These are phyloP conservation scores for Acanthamoeba triangularis DNA, from an alignment of 208 protist species.

Conservation along the genomic window DNA sequence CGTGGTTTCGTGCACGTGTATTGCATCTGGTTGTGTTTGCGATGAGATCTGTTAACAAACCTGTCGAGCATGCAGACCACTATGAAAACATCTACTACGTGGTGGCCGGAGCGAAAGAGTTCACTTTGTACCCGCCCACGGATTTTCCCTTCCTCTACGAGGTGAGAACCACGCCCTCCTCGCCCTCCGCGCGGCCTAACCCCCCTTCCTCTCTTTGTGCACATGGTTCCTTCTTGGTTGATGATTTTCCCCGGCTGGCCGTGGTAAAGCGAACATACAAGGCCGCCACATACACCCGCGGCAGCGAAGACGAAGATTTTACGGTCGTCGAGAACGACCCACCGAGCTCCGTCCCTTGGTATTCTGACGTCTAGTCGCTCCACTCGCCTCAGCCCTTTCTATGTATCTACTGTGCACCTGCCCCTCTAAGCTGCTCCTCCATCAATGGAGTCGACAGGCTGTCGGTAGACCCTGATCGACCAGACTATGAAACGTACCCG, in stretches of 20 bases:
- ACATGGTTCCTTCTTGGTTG: neutral
- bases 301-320: conserved; percentile 20
- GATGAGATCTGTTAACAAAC: neutral
- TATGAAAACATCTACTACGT: conserved; percentile 89
- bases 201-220: no score
- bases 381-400: neutral
- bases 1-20: neutral
- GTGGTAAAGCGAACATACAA: neutral
- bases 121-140: conserved; percentile 85
- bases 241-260: neutral
- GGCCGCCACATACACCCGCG: conserved; percentile 6
- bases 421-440: neutral
- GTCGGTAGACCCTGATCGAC: conserved; percentile 52
- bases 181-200: no score
- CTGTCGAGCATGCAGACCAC: conserved; percentile 56
- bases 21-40: neutral
- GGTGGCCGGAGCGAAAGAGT: conserved; percentile 82
- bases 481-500: conserved; percentile 51
- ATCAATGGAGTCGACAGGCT: neutral
- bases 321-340: neutral
- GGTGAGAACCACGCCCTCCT: neutral
- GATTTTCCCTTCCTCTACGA: conserved; percentile 86
- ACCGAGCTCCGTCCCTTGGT: conserved; percentile 39
- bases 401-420: neutral
- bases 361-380: no score